phyloP scores from a whole-genome alignment of 1,284 basidiomycete genomes.

The Coniferiporia sulphurascens region DNA sequence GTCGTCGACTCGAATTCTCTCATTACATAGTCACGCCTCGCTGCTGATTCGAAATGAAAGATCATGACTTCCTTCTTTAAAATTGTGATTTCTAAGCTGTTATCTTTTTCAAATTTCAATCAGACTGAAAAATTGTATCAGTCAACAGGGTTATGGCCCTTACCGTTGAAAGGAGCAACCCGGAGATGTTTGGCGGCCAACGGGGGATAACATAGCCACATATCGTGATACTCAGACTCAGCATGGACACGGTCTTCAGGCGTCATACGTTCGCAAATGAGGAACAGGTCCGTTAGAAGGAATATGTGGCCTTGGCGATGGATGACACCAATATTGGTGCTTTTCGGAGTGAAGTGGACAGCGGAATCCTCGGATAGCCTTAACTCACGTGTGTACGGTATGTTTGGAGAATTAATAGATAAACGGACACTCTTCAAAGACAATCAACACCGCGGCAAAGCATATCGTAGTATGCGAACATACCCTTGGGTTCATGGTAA shows the following conservation, averaged over 20 bases:
- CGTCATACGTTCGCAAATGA: conserved; percentile 82
- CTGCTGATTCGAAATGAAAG: conserved; percentile 59
- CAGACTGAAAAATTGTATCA: not conserved
- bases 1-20: conserved; percentile 82
- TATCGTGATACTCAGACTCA: conserved; percentile 64
- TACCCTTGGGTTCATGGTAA: conserved; percentile 94
- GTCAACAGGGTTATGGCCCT: conserved; percentile 19
- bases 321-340: conserved; percentile 68
- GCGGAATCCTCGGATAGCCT: conserved; percentile 72
- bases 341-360: conserved; percentile 75
- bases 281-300: conserved; percentile 88
- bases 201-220: conserved; percentile 95
- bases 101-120: conserved; percentile 40
- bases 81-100: conserved; percentile 73
- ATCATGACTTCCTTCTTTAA: conserved; percentile 86
- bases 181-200: conserved; percentile 90
- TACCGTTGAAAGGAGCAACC: conserved; percentile 57
- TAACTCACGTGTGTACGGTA: conserved; percentile 80
- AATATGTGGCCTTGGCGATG: conserved; percentile 82
- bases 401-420: conserved; percentile 80
- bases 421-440: conserved; percentile 74
- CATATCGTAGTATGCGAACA: conserved; percentile 21
- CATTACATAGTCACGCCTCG: conserved; percentile 63
- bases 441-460: conserved; percentile 19
- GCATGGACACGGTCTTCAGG: conserved; percentile 51